Base-by-base conservation (phyloP, 148 eudicot species). In the Rhododendron molle region DNA sequence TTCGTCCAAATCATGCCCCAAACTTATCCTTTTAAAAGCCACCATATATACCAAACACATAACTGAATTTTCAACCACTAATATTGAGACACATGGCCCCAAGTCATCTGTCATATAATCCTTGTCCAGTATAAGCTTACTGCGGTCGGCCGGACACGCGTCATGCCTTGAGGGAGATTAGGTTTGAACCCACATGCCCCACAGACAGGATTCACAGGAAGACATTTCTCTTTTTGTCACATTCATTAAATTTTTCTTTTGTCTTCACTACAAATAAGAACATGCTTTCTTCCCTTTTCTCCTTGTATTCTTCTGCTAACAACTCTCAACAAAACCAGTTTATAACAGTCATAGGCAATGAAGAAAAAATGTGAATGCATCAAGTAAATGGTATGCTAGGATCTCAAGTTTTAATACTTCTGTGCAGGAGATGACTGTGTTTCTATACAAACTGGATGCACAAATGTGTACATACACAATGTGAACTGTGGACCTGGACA, bases 401-500 rank as follows among this genome's bases (percentile, higher is more conserved):
- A 28, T 54, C 84, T 88, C 80, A 69, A 56, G 23, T 71, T 36
- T 21, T 46, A 44, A 44, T 81, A 44, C 71, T 71, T 88, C 4
- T 81, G 52, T 89, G 89, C 93, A 97, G 99, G 99, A 85, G 99
- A 97, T 90, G 99, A 97, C 83, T 97, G 99, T 85, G 83, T 97
- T 85, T 97, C 99, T 44, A 94, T 97, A 88, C 96, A 93, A 91
- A 93, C 96, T 54, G 99, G 98, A 89, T 92, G 98, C 88, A 87
- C 94, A 44, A 95, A 97, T 83, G 92, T 97, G 46, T 93, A 94
- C 79, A 81, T 97, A 86, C 96, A 93, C 86, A 89, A 88, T 76
- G 89, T 97, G 34, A 93, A 95, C 87, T 97, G 99, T 83, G 99
- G 99, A 80, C 99, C 99, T 3, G 99, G 99, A 83, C 99, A 97